phyloP scores from a whole-genome alignment of 306 rosid genomes.

The Vigna angularis region DNA sequence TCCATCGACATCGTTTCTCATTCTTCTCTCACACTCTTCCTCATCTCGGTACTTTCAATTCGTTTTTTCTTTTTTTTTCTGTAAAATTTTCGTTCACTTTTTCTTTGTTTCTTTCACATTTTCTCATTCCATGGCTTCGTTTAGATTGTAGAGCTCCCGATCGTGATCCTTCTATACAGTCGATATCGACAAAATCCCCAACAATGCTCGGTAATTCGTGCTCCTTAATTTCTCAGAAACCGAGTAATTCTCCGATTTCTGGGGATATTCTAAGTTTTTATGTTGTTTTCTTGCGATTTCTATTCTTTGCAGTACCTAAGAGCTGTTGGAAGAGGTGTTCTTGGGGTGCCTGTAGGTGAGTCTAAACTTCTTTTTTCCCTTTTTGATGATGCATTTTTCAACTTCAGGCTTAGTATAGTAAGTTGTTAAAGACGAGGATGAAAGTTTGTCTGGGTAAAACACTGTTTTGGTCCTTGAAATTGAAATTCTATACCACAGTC shows the following conservation, averaged over 20 bases:
- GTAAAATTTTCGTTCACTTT: no score
- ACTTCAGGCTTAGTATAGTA: background rate
- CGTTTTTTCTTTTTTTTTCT: background rate
- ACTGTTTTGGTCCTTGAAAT: no score
- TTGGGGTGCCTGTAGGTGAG: constrained; percentile 84
- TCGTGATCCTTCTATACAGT: constrained; percentile 49
- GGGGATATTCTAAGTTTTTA: constrained; percentile 1
- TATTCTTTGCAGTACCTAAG: constrained; percentile 63
- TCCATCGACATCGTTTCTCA: constrained; percentile 44
- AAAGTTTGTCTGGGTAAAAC: background rate
- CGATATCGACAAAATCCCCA: constrained; percentile 44
- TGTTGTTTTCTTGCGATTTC: background rate
- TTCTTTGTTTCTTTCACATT: background rate
- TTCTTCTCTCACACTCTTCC: constrained; percentile 52
- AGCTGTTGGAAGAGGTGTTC: constrained; percentile 79
- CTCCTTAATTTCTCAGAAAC: constrained; percentile 20
- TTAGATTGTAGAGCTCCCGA: constrained; percentile 51
- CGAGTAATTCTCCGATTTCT: background rate
- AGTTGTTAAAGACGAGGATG: no score
- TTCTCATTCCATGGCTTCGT: constrained; percentile 11
- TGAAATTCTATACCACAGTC: no score
- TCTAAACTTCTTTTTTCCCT: constrained; percentile 10
- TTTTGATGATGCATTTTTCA: background rate
- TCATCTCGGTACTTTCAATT: constrained; percentile 50
- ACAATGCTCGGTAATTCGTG: constrained; percentile 44